Evolutionary conservation across 2,329 filamentous ascomycete species (phyloP).

Genomic region (Simplicillium sp.): DNA sequence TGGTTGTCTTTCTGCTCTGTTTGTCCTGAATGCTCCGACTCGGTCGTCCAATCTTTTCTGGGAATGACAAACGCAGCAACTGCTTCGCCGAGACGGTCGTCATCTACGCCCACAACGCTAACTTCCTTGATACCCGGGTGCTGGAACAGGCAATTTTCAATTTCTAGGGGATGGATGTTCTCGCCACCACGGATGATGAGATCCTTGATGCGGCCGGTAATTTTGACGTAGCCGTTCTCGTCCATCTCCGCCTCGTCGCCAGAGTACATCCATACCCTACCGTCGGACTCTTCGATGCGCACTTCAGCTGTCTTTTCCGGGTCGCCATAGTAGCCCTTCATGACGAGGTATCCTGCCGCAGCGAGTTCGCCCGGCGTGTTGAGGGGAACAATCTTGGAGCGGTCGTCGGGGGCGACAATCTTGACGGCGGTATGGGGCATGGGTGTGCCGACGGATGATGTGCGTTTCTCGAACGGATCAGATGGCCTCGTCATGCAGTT

Average conservation of each 20-base stretch:
- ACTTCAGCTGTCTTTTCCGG: slow-evolving; percentile 59
- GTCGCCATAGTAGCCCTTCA: slow-evolving; percentile 87
- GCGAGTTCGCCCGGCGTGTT: slow-evolving; percentile 71
- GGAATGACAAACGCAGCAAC: slow-evolving; percentile 75
- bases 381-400: slow-evolving; percentile 47
- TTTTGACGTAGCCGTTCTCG: slow-evolving; percentile 70
- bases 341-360: slow-evolving; percentile 75
- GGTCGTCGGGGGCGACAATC: slow-evolving; percentile 62
- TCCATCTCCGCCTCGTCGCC: slow-evolving; percentile 90
- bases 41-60: slow-evolving; percentile 16
- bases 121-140: slow-evolving; percentile 64
- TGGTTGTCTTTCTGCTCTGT: slow-evolving; percentile 8
- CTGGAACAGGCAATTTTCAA: slow-evolving; percentile 78
- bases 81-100: slow-evolving; percentile 74
- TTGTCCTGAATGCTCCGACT: slow-evolving; percentile 15
- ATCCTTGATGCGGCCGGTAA: slow-evolving; percentile 90
- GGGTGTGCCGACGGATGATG: slow-evolving; percentile 66
- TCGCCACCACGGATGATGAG: slow-evolving; percentile 91
- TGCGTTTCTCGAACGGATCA: slow-evolving; percentile 65
- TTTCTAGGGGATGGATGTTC: slow-evolving; percentile 89
- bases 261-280: slow-evolving; percentile 75
- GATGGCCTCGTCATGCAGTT: slow-evolving; percentile 72
- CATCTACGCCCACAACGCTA: slow-evolving; percentile 74
- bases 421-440: slow-evolving; percentile 75
- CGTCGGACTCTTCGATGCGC: slow-evolving; percentile 36